Evolutionary conservation across 768 basidiomycete genomes (phyloP).

Genomic region (Kondoa subrosea): DNA sequence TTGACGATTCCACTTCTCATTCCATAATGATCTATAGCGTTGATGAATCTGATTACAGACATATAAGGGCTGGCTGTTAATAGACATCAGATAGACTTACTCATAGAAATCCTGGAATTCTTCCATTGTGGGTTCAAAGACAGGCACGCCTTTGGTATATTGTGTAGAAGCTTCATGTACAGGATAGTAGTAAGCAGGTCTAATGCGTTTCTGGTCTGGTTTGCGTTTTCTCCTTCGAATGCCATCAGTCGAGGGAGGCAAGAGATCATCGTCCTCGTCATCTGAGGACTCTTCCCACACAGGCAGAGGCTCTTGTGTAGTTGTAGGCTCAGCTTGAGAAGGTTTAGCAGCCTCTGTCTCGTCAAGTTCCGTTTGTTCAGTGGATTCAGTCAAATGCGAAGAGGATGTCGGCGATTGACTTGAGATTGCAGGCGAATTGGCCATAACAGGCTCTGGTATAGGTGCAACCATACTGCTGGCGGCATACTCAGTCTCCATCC

Average conservation of each 20-base stretch:
- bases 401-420: no score
- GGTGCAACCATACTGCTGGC: no score
- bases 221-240: background rate
- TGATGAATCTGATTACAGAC: conserved; percentile 38
- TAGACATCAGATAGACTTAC: conserved; percentile 34
- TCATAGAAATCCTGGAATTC: conserved; percentile 83
- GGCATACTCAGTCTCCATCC: no score
- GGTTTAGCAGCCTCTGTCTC: background rate
- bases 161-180: background rate
- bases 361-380: background rate
- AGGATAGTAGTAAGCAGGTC: conserved; percentile 20
- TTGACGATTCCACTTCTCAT: conserved; percentile 81
- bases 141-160: conserved; percentile 28
- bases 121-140: conserved; percentile 83
- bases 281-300: conserved; percentile 4
- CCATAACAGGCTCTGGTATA: no score
- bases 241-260: conserved; percentile 1
- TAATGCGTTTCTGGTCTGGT: conserved; percentile 7
- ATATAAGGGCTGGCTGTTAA: background rate
- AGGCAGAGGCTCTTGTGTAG: background rate
- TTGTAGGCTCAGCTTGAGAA: background rate
- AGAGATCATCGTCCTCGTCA: background rate
- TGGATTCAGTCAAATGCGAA: no score
- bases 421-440: no score
- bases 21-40: conserved; percentile 75